Evolutionary conservation across 139 green algal species (phyloP).

Genomic region (Chlorella sp.): DNA sequence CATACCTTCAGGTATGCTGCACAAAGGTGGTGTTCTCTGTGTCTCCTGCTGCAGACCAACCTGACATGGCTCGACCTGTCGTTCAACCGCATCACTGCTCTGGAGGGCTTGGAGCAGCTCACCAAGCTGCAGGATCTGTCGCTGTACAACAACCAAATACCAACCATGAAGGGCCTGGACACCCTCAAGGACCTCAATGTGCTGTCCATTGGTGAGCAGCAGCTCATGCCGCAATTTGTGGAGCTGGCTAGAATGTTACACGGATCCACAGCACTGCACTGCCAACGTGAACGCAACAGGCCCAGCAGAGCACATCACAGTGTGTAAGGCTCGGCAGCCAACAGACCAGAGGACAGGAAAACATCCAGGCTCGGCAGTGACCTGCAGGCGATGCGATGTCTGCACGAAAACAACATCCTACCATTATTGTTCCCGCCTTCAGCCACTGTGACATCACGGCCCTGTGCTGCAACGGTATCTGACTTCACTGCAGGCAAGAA

Average conservation of each 20-base stretch:
- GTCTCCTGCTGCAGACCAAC: constrained; percentile 33
- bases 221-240: no score
- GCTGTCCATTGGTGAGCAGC: constrained; percentile 59
- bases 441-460: not conserved
- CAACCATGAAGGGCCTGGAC: constrained; percentile 59
- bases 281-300: not conserved
- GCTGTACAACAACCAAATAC: constrained; percentile 74
- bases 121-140: constrained; percentile 68
- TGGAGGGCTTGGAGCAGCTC: constrained; percentile 71
- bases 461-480: not conserved
- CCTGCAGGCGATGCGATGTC: not conserved
- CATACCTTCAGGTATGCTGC: no score
- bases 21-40: not conserved
- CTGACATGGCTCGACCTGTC: constrained; percentile 76
- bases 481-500: constrained; percentile 32
- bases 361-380: not conserved
- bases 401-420: not conserved
- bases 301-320: not conserved
- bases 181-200: constrained; percentile 52
- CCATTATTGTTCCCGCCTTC: not conserved
- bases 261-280: no score
- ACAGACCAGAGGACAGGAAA: no score
- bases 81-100: constrained; percentile 78
- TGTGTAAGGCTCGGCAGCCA: not conserved
- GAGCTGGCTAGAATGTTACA: not conserved